These are phyloP conservation scores for Microbotryum violaceum DNA, from an alignment of 1,284 basidiomycete species.

Conservation along the genomic window DNA sequence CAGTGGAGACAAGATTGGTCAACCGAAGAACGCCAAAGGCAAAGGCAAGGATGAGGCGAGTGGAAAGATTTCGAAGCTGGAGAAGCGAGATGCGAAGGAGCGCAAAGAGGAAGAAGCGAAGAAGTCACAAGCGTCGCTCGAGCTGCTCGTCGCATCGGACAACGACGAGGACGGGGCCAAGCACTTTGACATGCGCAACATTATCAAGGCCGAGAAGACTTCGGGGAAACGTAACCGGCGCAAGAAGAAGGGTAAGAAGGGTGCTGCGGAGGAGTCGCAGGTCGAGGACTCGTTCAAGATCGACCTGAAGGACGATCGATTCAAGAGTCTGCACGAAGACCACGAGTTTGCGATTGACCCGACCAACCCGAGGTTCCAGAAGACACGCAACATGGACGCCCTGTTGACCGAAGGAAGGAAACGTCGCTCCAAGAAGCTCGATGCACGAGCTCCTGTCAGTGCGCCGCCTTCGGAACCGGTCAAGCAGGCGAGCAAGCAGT, in stretches of 20 bases:
- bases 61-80: conserved; percentile 38
- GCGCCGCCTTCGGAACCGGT: conserved; percentile 16
- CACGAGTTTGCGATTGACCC: conserved; percentile 93
- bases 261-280: conserved; percentile 56
- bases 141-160: conserved; percentile 56
- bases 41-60: conserved; percentile 36
- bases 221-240: conserved; percentile 46
- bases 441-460: conserved; percentile 31
- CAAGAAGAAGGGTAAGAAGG: conserved; percentile 49
- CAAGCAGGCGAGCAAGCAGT: conserved; percentile 4
- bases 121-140: conserved; percentile 54
- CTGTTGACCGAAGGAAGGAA: conserved; percentile 56
- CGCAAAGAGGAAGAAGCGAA: conserved; percentile 24
- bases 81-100: conserved; percentile 24
- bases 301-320: conserved; percentile 79
- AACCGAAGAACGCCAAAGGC: conserved; percentile 14
- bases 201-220: conserved; percentile 72
- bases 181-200: conserved; percentile 88
- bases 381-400: conserved; percentile 77
- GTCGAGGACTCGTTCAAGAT: conserved; percentile 59
- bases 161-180: conserved; percentile 48
- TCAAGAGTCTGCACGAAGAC: conserved; percentile 79
- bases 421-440: conserved; percentile 48
- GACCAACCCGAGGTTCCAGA: conserved; percentile 87
- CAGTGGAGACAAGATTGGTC: conserved; percentile 21